Evolutionary conservation across 345 rosid species (phyloP).

Genomic region (Citrus medica): DNA sequence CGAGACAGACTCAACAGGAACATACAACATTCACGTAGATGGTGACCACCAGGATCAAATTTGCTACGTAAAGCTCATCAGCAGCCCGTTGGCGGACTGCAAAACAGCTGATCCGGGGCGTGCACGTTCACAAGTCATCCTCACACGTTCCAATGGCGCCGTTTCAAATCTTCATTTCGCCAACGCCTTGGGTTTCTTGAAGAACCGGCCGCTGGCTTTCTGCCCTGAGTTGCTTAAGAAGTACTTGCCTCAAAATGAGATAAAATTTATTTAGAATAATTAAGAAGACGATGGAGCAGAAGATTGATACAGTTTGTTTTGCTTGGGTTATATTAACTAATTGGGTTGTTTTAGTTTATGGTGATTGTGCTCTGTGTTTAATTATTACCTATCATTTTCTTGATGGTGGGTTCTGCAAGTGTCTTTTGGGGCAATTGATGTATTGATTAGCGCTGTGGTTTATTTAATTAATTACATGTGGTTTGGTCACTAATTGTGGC

Average conservation of each 20-base stretch:
- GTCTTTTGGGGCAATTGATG: background rate
- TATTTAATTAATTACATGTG: background rate
- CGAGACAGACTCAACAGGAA: constrained; percentile 40
- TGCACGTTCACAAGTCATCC: constrained; percentile 42
- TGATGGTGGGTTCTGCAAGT: background rate
- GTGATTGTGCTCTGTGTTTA: background rate
- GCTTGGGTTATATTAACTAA: background rate
- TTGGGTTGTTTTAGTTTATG: background rate
- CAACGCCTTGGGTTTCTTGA: constrained; percentile 65
- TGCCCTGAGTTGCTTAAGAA: constrained; percentile 42
- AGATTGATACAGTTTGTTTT: background rate
- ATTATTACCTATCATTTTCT: background rate
- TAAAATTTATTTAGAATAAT: background rate
- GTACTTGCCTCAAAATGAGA: constrained; percentile 34
- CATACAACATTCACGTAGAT: constrained; percentile 39
- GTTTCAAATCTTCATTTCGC: constrained; percentile 44
- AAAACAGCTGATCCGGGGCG: constrained; percentile 36
- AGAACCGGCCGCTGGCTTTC: constrained; percentile 31
- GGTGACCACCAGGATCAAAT: constrained; percentile 58
- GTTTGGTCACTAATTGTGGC: background rate
- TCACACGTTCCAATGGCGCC: constrained; percentile 65
- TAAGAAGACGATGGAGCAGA: background rate
- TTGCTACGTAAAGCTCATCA: constrained; percentile 42
- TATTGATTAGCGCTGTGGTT: background rate
- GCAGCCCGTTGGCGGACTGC: constrained; percentile 49